Base-by-base conservation (phyloP, 345 rosid genomes). In the Melaleuca quinquenervia region DNA sequence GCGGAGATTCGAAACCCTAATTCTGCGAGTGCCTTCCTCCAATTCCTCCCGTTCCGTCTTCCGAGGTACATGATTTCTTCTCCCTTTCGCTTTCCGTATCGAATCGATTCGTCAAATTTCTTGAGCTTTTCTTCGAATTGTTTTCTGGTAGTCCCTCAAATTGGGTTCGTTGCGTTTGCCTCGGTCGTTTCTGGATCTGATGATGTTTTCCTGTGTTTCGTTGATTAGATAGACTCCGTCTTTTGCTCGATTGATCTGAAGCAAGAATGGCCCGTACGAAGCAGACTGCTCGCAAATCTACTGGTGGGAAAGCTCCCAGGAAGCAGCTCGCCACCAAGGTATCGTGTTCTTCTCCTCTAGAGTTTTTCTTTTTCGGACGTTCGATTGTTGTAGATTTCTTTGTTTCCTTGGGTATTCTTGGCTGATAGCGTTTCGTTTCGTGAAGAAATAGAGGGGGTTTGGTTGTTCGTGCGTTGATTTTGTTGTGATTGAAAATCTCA, bases 251-350 rank as follows among this genome's bases (percentile, higher is more conserved):
- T 26, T 36, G 86, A 75, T 86, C 51, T 75, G 85, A 50, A 15
- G 80, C 27, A 58, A 49, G 7, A 11, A 90, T 90, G 93, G 93
- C 93, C 82, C 93, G 93, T 89, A 92, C 93, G 21, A 92, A 92
- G 90, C 93, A 93, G 76, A 94, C 94, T 9, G 94, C 94, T 41
- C 91, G 95, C 6, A 92, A 93, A 70, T 93, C 95, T 5, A 92
- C 94, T 26, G 94, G 93, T 48, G 95, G 94, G 32, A 94, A 94
- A 86, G 96, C 96, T 86, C 96, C 95, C 2, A 89, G 95, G 84
- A 94, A 94, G 92, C 95, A 94, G 89, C 93, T 94, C 7, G 95
- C 96, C 58, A 92, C 94, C 29, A 94, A 91, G 94, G 95, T 92
- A 8, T 18, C 51, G 55, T 6, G 18, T 8, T 7, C n/a, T 62